Percentiles rank a stretch among this genome's conserved stretches.
Conservation (phyloP, 1,284 basidiomycete genomes). For the Cryptococcus depauperatus region DNA sequence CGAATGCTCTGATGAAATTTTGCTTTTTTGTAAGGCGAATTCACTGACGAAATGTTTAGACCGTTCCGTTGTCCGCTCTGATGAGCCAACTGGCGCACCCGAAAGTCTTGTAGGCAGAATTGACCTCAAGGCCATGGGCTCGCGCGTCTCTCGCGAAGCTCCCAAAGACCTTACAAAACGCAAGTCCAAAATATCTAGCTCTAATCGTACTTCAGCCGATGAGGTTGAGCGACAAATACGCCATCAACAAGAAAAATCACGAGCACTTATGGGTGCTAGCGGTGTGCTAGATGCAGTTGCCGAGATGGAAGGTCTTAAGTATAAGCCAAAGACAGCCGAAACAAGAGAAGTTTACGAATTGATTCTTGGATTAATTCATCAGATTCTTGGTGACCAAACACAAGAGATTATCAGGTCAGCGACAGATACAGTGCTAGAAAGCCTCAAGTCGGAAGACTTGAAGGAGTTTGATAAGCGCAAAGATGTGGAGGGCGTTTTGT, state of each 20-base stretch:
- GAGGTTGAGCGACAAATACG: constrained; percentile 46
- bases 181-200: constrained; percentile 58
- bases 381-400: constrained; percentile 82
- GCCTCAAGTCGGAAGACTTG: constrained; percentile 78
- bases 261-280: constrained; percentile 48
- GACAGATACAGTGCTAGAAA: constrained; percentile 81
- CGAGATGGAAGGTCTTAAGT: constrained; percentile 84
- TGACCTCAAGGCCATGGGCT: constrained; percentile 87
- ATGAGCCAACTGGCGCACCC: constrained; percentile 92
- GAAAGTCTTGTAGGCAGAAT: constrained; percentile 89
- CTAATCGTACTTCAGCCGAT: constrained; percentile 49
- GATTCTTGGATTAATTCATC: constrained; percentile 75
- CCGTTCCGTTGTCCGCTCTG: constrained; percentile 58
- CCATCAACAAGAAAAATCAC: constrained; percentile 34
- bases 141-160: constrained; percentile 69
- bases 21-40: not conserved
- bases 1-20: too few relatives aligned
- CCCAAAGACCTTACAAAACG: constrained; percentile 94
- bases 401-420: constrained; percentile 93
- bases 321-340: constrained; percentile 86
- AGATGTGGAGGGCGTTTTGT: constrained; percentile 75
- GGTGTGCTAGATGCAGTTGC: constrained; percentile 90
- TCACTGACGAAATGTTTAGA: constrained; percentile 19
- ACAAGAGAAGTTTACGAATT: constrained; percentile 92
- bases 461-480: constrained; percentile 98